A percentile compares a stretch with the other conserved stretches of the same genome.
Conservation (phyloP, 805 yeast genomes). For the Wickerhamiella occidentalis region DNA sequence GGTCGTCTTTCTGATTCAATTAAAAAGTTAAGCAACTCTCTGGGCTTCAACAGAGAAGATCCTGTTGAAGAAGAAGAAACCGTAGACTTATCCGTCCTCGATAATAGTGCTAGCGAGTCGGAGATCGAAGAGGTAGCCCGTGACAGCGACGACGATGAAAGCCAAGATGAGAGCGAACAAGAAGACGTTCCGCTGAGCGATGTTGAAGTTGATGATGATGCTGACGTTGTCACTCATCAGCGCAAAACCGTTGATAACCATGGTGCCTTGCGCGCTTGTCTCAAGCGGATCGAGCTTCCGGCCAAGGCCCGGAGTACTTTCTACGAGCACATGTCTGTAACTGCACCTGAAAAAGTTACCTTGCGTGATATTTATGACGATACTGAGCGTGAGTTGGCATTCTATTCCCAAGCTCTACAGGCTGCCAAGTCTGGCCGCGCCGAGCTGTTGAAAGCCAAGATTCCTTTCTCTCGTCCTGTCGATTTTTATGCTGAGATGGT, state of each 20-base stretch:
- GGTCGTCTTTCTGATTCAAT: constrained; percentile 22
- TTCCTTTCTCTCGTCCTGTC: constrained; percentile 83
- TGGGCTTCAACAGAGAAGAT: constrained; percentile 17
- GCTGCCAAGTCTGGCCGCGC: constrained; percentile 69
- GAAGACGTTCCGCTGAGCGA: constrained; percentile 80
- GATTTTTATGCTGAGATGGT: constrained; percentile 99
- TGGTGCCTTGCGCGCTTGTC: constrained; percentile 43
- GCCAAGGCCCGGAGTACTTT: constrained; percentile 51
- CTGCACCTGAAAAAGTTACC: constrained; percentile 49
- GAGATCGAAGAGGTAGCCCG: constrained; percentile 33
- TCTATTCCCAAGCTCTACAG: constrained; percentile 84
- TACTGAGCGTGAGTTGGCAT: constrained; percentile 88
- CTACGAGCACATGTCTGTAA: constrained; percentile 69
- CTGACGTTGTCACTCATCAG: constrained; percentile 86
- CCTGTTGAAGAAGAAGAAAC: constrained; percentile 5
- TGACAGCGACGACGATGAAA: constrained; percentile 34
- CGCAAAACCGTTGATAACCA: constrained; percentile 78
- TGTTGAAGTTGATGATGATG: constrained; percentile 86
- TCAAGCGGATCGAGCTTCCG: constrained; percentile 32
- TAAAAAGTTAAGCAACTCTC: constrained; percentile 17
- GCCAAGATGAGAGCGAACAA: constrained; percentile 44
- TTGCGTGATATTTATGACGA: constrained; percentile 82
- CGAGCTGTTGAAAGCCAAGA: constrained; percentile 48
- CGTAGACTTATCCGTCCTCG: constrained; percentile 19
- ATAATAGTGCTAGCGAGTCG: constrained; percentile 28